These are phyloP conservation scores for Plasmodium yoelii DNA, from an alignment of 169 alveolate species.

Conservation along the genomic window DNA sequence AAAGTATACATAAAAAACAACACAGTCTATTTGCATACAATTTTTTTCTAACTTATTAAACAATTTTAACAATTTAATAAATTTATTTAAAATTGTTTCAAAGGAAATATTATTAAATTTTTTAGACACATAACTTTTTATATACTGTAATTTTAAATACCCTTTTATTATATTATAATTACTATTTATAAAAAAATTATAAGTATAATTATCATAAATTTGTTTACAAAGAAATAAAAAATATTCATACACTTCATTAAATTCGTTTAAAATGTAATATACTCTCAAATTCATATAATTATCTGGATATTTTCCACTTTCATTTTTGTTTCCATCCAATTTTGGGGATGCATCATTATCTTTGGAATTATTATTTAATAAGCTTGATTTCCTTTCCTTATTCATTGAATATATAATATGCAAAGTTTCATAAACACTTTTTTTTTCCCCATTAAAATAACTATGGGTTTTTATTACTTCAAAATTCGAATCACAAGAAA, in stretches of 20 bases:
- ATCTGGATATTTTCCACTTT: too few relatives aligned
- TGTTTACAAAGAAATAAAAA: slow-evolving; percentile 21
- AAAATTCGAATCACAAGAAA: slow-evolving; percentile 32
- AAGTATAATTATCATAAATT: slow-evolving; percentile 62
- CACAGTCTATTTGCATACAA: slow-evolving; percentile 27
- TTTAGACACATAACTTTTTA: slow-evolving; percentile 13
- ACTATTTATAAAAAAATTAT: slow-evolving; percentile 38
- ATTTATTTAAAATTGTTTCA: slow-evolving; percentile 41
- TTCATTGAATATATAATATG: slow-evolving; percentile 39
- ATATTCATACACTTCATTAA: slow-evolving; percentile 48
- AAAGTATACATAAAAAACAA: slow-evolving; percentile 58
- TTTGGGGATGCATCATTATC: not conserved
- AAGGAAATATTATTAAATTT: slow-evolving; percentile 61
- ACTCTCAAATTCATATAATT: slow-evolving; percentile 4
- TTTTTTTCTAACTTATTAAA: slow-evolving; percentile 12
- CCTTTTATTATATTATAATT: slow-evolving; percentile 46
- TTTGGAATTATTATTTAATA: not conserved
- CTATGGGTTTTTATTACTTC: slow-evolving; percentile 36
- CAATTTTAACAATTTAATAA: slow-evolving; percentile 41
- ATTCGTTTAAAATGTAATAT: slow-evolving; percentile 59
- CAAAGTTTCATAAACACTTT: slow-evolving; percentile 63
- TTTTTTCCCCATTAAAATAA: slow-evolving; percentile 60
- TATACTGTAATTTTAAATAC: slow-evolving; percentile 22
- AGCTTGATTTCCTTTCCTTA: not conserved
- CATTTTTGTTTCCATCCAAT: not conserved